A percentile compares a stretch with the other conserved stretches of the same genome.
These are phyloP conservation scores for Penicillium ucsense DNA, from an alignment of 495 filamentous ascomycete species.

Conservation along the genomic window DNA sequence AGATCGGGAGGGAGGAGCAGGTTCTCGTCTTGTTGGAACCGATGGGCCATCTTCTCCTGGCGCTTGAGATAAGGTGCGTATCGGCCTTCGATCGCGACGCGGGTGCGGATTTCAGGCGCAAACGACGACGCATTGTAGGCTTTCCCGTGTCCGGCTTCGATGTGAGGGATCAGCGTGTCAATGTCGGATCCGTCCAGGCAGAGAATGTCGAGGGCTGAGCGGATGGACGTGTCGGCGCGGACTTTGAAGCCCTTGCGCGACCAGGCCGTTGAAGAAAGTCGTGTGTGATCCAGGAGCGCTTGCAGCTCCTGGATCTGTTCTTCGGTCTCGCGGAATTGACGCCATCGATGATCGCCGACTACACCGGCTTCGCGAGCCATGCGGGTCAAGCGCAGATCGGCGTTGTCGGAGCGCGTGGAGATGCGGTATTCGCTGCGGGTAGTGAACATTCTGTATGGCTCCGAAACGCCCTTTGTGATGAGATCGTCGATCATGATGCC, in stretches of 20 bases:
- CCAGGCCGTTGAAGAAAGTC: constrained; percentile 54
- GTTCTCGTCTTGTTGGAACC: constrained; percentile 67
- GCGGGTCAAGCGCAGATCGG: constrained; percentile 75
- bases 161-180: constrained; percentile 37
- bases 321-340: constrained; percentile 50
- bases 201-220: constrained; percentile 68
- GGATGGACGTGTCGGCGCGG: constrained; percentile 46
- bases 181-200: constrained; percentile 49
- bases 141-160: constrained; percentile 36
- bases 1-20: constrained; percentile 64
- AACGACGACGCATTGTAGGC: constrained; percentile 38
- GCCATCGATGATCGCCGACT: constrained; percentile 72
- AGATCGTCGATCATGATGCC: constrained; percentile 99
- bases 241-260: constrained; percentile 55
- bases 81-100: constrained; percentile 67
- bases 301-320: constrained; percentile 56
- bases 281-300: constrained; percentile 43
- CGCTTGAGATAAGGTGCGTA: constrained; percentile 77
- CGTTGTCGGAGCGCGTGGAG: constrained; percentile 84
- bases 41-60: constrained; percentile 53
- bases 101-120: constrained; percentile 45
- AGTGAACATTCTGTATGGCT: constrained; percentile 99
- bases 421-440: constrained; percentile 93
- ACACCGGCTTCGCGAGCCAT: constrained; percentile 69
- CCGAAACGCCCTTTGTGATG: constrained; percentile 91